phyloP scores from a whole-genome alignment of 306 rosid genomes.

The Boehmeria nivea region DNA sequence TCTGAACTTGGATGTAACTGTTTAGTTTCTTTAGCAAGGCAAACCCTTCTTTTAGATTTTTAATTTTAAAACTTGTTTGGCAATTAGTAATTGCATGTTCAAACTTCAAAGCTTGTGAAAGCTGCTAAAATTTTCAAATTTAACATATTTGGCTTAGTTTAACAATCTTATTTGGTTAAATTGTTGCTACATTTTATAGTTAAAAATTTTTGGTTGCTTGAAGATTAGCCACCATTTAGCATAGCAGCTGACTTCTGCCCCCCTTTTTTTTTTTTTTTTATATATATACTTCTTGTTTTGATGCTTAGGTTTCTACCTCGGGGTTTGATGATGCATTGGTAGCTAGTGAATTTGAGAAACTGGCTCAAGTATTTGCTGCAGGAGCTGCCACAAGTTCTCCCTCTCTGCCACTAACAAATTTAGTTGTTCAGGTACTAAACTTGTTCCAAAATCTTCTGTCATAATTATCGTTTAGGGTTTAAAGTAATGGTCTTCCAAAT shows the following conservation, averaged over 20 bases:
- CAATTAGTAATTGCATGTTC: background rate
- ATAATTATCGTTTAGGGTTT: no score
- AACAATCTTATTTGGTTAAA: slow-evolving; percentile 6
- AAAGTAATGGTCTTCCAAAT: no score
- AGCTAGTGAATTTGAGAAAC: slow-evolving; percentile 59
- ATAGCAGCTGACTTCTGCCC: background rate
- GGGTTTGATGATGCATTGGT: slow-evolving; percentile 56
- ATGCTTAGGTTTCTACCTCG: slow-evolving; percentile 56
- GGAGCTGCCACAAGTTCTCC: slow-evolving; percentile 57
- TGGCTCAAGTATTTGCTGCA: slow-evolving; percentile 55
- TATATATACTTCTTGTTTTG: slow-evolving; percentile 22
- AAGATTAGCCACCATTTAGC: background rate
- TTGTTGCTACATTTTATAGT: slow-evolving; percentile 3
- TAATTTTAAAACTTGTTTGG: background rate
- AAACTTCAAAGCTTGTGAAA: slow-evolving; percentile 1
- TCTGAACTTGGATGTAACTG: slow-evolving; percentile 2
- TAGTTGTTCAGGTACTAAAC: slow-evolving; percentile 73
- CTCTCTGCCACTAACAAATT: slow-evolving; percentile 65
- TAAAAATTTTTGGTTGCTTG: slow-evolving; percentile 6
- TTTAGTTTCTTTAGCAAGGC: background rate
- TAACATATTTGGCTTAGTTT: slow-evolving; percentile 5
- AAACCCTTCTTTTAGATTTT: background rate
- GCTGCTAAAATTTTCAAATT: slow-evolving; percentile 8
- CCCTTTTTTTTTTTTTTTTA: background rate
- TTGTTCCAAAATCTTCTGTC: slow-evolving; percentile 10